Evolutionary conservation across 768 basidiomycete species (phyloP).

Genomic region (Panus rudis): DNA sequence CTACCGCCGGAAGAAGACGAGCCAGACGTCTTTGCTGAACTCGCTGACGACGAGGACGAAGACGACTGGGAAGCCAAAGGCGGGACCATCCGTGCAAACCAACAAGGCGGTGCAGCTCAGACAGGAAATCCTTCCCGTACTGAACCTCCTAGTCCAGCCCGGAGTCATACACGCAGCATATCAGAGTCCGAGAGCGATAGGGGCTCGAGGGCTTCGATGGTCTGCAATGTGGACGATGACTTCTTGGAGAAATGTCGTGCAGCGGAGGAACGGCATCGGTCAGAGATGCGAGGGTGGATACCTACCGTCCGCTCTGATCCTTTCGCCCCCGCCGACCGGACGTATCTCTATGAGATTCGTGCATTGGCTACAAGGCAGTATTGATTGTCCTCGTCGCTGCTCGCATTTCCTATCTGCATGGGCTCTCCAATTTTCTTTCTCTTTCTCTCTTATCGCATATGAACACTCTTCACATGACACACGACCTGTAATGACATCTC

Average conservation of each 20-base stretch:
- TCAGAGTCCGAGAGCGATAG: constrained; percentile 78
- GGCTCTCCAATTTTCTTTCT: constrained; percentile 9
- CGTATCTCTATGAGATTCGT: constrained; percentile 73
- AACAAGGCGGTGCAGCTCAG: constrained; percentile 26
- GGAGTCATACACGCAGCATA: constrained; percentile 52
- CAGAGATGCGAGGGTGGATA: constrained; percentile 81
- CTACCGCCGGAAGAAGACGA: constrained; percentile 85
- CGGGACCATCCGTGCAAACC: constrained; percentile 70
- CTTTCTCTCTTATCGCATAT: constrained; percentile 5
- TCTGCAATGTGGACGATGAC: constrained; percentile 69
- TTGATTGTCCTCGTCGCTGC: constrained; percentile 28
- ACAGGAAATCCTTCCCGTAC: constrained; percentile 25
- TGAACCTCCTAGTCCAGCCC: constrained; percentile 49
- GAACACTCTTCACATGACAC: constrained; percentile 10
- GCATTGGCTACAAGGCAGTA: constrained; percentile 83
- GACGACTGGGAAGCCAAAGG: constrained; percentile 68
- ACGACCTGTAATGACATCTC: constrained; percentile 8
- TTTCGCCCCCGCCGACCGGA: constrained; percentile 44
- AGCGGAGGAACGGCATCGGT: constrained; percentile 78
- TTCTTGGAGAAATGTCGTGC: constrained; percentile 64
- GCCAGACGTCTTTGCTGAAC: constrained; percentile 90
- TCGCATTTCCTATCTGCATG: constrained; percentile 6
- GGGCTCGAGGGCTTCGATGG: constrained; percentile 72
- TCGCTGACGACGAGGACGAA: constrained; percentile 88
- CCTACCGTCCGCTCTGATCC: constrained; percentile 14